These are phyloP conservation scores for Colletotrichum simmondsii DNA, from an alignment of 2,329 filamentous ascomycete species.

Conservation along the genomic window DNA sequence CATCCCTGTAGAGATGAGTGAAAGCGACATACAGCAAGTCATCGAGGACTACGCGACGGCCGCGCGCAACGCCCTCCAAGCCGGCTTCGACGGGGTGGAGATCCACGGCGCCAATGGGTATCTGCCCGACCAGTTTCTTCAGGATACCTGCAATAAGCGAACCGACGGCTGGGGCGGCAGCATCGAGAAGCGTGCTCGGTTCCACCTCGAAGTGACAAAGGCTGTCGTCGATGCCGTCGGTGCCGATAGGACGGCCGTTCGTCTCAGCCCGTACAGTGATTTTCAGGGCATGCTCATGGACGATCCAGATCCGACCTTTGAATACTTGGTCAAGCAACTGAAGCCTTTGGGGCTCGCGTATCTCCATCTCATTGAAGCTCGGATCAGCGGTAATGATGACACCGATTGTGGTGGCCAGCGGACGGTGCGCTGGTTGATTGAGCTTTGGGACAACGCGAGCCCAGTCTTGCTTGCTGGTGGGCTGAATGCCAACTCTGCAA, in stretches of 20 bases:
- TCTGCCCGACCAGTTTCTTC: constrained; percentile 72
- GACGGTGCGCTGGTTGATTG: constrained; percentile 40
- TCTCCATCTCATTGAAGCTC: constrained; percentile 68
- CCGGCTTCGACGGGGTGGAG: constrained; percentile 79
- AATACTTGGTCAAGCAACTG: constrained; percentile 61
- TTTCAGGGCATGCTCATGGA: constrained; percentile 71
- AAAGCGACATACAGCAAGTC: constrained; percentile 72
- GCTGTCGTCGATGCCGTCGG: constrained; percentile 56
- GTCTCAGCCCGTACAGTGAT: constrained; percentile 66
- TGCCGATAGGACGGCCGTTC: constrained; percentile 61
- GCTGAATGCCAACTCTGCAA: constrained; percentile 40
- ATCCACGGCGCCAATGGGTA: constrained; percentile 68
- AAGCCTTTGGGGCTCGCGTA: constrained; percentile 65
- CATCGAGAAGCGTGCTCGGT: constrained; percentile 62
- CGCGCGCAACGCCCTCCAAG: constrained; percentile 65
- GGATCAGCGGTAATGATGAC: constrained; percentile 54
- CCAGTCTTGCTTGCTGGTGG: constrained; percentile 47
- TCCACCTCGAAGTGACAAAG: constrained; percentile 61
- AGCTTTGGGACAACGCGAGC: constrained; percentile 44
- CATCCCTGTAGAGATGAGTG: constrained; percentile 72
- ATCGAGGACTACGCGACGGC: constrained; percentile 70
- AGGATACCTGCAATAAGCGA: constrained; percentile 59
- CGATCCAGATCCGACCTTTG: constrained; percentile 69
- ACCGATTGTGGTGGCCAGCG: constrained; percentile 42
- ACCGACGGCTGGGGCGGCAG: constrained; percentile 66